Conservation (phyloP, 2,329 filamentous ascomycete genomes). For the Fusarium cyanostomum region DNA sequence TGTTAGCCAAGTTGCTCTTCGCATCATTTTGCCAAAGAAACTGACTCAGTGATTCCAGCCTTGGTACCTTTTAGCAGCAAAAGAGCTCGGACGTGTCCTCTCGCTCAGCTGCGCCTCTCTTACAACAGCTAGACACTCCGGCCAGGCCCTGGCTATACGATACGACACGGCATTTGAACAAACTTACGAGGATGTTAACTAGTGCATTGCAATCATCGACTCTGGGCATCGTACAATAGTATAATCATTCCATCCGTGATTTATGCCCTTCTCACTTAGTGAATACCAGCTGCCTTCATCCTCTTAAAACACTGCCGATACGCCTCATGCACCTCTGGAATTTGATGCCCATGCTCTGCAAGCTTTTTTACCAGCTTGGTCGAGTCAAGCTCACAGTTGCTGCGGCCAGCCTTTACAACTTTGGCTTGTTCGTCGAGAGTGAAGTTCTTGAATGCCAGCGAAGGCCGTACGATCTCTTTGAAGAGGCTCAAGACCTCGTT, state of each 20-base stretch:
- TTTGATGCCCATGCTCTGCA: slow-evolving; percentile 64
- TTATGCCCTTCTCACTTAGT: neutral
- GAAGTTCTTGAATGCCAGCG: slow-evolving; percentile 72
- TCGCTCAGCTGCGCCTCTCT: neutral
- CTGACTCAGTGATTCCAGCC: neutral
- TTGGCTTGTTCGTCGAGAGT: slow-evolving; percentile 71
- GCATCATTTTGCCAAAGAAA: neutral
- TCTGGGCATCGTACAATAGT: neutral
- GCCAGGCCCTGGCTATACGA: too few relatives aligned
- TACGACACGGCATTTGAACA: too few relatives aligned
- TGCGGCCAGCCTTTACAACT: slow-evolving; percentile 73
- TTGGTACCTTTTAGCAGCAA: neutral
- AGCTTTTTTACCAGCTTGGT: slow-evolving; percentile 69
- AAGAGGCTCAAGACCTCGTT: slow-evolving; percentile 73
- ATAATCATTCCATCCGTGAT: neutral
- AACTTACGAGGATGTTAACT: too few relatives aligned
- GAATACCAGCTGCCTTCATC: neutral
- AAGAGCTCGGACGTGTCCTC: neutral
- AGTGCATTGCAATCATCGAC: neutral
- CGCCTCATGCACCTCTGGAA: slow-evolving; percentile 70
- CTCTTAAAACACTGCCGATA: slow-evolving; percentile 51
- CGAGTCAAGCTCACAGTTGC: slow-evolving; percentile 72
- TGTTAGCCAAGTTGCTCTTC: neutral
- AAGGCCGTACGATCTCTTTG: slow-evolving; percentile 69
- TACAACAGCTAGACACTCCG: too few relatives aligned